Conservation (phyloP, 2,329 filamentous ascomycete genomes). For the Ophiosphaerella korrae region DNA sequence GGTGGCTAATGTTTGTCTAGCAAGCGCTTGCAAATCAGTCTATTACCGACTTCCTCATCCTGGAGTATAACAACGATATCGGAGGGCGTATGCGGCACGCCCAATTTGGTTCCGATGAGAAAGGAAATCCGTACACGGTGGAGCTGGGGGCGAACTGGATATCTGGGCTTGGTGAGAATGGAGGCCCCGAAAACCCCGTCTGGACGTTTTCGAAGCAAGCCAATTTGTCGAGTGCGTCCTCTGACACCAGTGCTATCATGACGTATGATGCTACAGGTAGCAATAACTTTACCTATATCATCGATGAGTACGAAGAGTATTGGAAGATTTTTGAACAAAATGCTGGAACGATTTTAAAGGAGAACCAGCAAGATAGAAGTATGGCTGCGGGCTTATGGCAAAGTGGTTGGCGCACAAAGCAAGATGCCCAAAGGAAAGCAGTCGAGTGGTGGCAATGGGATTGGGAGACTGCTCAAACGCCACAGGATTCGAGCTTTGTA, state of each 20-base stretch:
- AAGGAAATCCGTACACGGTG: conserved; percentile 61
- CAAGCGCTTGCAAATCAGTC: conserved; percentile 67
- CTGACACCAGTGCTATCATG: conserved; percentile 62
- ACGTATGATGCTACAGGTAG: conserved; percentile 66
- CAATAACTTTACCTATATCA: conserved; percentile 56
- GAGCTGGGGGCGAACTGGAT: conserved; percentile 74
- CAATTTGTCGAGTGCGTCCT: conserved; percentile 60
- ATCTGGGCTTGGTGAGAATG: conserved; percentile 49
- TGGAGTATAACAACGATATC: conserved; percentile 67
- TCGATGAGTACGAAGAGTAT: conserved; percentile 58
- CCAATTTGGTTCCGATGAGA: conserved; percentile 58
- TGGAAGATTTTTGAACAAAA: conserved; percentile 56
- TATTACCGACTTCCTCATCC: conserved; percentile 66
- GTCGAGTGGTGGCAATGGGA: conserved; percentile 66
- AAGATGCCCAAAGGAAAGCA: conserved; percentile 61
- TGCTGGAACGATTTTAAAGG: conserved; percentile 61
- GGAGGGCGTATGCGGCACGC: conserved; percentile 67
- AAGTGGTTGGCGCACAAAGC: conserved; percentile 66
- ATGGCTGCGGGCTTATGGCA: conserved; percentile 63
- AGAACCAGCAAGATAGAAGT: conserved; percentile 67
- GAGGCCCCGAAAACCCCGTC: conserved; percentile 61
- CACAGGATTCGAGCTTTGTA: conserved; percentile 61
- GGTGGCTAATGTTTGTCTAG: conserved; percentile 29
- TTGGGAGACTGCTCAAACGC: conserved; percentile 64
- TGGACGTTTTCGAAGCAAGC: conserved; percentile 67